Conservation (phyloP, 2,329 filamentous ascomycete species). For the Aspergillus felis region DNA sequence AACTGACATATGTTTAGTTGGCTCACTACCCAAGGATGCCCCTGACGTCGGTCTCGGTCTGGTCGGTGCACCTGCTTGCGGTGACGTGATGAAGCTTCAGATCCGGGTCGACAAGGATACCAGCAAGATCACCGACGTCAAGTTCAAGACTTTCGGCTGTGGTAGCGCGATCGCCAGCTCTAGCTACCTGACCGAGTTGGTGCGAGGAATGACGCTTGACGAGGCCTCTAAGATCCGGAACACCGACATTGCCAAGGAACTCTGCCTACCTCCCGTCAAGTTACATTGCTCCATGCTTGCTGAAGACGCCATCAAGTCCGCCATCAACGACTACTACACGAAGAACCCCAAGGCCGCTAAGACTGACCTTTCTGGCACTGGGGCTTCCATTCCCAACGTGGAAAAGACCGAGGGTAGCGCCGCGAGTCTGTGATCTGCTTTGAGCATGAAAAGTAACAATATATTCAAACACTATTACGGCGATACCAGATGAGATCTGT, state of each 20-base stretch:
- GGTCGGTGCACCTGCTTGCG: constrained; percentile 84
- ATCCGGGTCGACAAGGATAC: constrained; percentile 85
- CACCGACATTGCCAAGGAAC: constrained; percentile 96
- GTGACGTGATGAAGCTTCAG: constrained; percentile 91
- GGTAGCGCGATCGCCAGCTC: constrained; percentile 92
- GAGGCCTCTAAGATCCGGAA: constrained; percentile 91
- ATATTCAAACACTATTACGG: constrained; percentile 4
- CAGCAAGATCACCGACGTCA: constrained; percentile 87
- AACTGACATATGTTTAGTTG: constrained; percentile 40
- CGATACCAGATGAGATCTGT: constrained; percentile 8
- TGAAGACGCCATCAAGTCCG: constrained; percentile 88
- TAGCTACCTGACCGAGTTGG: constrained; percentile 90
- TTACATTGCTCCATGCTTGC: constrained; percentile 90
- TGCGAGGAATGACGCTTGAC: constrained; percentile 93
- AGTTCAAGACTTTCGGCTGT: constrained; percentile 98
- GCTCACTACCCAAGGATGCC: constrained; percentile 74
- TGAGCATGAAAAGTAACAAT: constrained; percentile 6
- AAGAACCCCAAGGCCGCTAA: constrained; percentile 75
- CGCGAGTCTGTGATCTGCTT: constrained; percentile 13
- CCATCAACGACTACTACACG: constrained; percentile 85
- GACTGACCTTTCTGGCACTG: constrained; percentile 75
- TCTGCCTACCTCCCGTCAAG: constrained; percentile 88
- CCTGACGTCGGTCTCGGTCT: constrained; percentile 84
- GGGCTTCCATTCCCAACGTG: constrained; percentile 60
- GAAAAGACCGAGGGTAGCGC: constrained; percentile 35